These are phyloP conservation scores for Vanrija sp. DNA, from an alignment of 1,284 basidiomycete species.

Conservation along the genomic window DNA sequence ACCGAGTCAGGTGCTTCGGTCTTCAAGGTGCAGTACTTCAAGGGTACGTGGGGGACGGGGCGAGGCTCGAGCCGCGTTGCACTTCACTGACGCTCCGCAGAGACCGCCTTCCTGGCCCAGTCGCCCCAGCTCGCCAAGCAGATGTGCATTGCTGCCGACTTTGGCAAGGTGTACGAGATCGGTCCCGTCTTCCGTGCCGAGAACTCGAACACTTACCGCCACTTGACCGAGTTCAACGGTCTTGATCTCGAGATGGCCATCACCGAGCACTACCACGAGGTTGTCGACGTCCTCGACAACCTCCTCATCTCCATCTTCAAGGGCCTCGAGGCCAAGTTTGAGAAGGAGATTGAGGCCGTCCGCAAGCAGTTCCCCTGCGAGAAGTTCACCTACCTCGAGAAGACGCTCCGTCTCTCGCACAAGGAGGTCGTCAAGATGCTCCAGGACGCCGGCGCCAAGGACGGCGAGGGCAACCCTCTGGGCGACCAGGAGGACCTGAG, in stretches of 20 bases:
- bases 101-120: constrained; percentile 85
- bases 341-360: constrained; percentile 73
- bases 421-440: constrained; percentile 81
- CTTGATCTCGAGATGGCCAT: constrained; percentile 99
- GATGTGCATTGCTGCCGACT: constrained; percentile 98
- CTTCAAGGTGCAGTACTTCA: constrained; percentile 98
- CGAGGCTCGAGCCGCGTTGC: not conserved
- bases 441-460: constrained; percentile 70
- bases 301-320: constrained; percentile 80
- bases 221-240: constrained; percentile 98
- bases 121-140: constrained; percentile 97
- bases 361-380: constrained; percentile 85
- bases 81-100: constrained; percentile 10
- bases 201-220: constrained; percentile 93
- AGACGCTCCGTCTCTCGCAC: constrained; percentile 77
- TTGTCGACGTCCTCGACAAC: constrained; percentile 78
- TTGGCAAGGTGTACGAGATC: constrained; percentile 97
- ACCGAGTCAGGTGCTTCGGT: constrained; percentile 96
- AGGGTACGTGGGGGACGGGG: constrained; percentile 56
- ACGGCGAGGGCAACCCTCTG: constrained; percentile 53
- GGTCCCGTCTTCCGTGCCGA: constrained; percentile 94
- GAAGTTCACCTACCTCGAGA: constrained; percentile 78
- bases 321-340: constrained; percentile 70
- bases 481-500: constrained; percentile 80
- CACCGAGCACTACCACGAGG: constrained; percentile 97